Conservation (phyloP, 1,284 basidiomycete genomes). For the Mycena citricolor region DNA sequence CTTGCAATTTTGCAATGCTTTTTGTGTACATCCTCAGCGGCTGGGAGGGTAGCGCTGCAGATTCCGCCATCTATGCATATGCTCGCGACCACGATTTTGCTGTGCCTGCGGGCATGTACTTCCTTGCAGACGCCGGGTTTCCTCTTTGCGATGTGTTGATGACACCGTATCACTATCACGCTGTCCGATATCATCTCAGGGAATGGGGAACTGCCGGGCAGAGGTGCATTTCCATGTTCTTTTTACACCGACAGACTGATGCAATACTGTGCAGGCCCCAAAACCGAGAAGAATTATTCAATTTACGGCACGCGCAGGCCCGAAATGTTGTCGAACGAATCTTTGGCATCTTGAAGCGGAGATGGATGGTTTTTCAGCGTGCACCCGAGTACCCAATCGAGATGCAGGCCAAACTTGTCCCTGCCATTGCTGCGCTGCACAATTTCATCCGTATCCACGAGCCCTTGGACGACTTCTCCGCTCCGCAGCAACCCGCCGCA, state of each 20-base stretch:
- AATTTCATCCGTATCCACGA: constrained; percentile 28
- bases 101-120: constrained; percentile 18
- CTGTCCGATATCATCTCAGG: constrained; percentile 33
- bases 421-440: constrained; percentile 24
- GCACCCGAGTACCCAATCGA: constrained; percentile 22
- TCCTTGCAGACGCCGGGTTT: constrained; percentile 36
- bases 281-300: constrained; percentile 31
- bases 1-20: constrained; percentile 24
- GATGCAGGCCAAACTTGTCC: constrained; percentile 21
- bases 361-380: constrained; percentile 17
- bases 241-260: constrained; percentile 1
- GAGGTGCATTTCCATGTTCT: constrained; percentile 22
- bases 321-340: constrained; percentile 31
- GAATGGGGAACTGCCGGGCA: constrained; percentile 31
- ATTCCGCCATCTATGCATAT: constrained; percentile 17
- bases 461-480: too few relatives aligned
- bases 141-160: constrained; percentile 30
- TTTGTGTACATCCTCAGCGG: constrained; percentile 29
- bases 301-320: constrained; percentile 27
- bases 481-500: too few relatives aligned
- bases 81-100: constrained; percentile 7
- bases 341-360: constrained; percentile 32
- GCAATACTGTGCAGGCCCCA: constrained; percentile 22
- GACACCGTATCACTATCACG: constrained; percentile 35
- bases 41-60: constrained; percentile 31